A percentile compares a stretch with the other conserved stretches of the same genome.
Evolutionary conservation across 2,329 filamentous ascomycete species (phyloP).

Genomic region (Stagonosporopsis tanaceti): DNA sequence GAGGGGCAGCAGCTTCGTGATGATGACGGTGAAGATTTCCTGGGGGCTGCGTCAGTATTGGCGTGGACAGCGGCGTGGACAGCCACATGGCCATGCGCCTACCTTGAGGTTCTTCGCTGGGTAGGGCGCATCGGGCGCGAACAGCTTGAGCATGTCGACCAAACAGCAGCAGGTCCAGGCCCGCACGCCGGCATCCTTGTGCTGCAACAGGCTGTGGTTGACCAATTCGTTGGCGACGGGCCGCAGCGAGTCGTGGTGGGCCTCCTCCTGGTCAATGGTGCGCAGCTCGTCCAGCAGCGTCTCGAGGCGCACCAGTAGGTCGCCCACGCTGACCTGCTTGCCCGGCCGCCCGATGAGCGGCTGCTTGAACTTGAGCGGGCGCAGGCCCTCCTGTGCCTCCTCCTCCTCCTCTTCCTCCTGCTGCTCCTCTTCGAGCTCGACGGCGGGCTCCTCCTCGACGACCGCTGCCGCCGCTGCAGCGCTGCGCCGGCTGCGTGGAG

Average conservation of each 20-base stretch:
- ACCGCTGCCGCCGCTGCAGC: constrained; percentile 43
- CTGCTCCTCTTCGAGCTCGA: constrained; percentile 58
- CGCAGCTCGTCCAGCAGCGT: constrained; percentile 82
- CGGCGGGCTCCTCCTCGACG: constrained; percentile 31
- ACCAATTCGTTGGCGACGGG: constrained; percentile 87
- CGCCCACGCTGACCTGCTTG: constrained; percentile 83
- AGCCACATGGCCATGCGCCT: constrained; percentile 11
- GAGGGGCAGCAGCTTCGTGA: constrained; percentile 82
- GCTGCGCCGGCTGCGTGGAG: constrained; percentile 50
- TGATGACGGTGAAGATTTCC: constrained; percentile 93
- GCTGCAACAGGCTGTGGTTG: constrained; percentile 79
- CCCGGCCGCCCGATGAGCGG: constrained; percentile 90
- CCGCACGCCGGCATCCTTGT: constrained; percentile 93
- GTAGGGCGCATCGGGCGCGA: constrained; percentile 94
- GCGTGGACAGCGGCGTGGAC: background rate
- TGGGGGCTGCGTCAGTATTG: constrained; percentile 49
- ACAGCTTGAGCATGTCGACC: constrained; percentile 90
- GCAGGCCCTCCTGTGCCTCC: constrained; percentile 29
- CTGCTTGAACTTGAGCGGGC: constrained; percentile 78
- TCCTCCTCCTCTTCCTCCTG: constrained; percentile 38
- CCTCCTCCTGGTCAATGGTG: constrained; percentile 85
- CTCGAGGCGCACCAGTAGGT: constrained; percentile 82
- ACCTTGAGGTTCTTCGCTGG: constrained; percentile 91
- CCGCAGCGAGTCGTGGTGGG: constrained; percentile 81
- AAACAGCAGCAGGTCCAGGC: constrained; percentile 89